Percentiles rank a stretch among this genome's conserved stretches.
Evolutionary conservation across 768 basidiomycete species (phyloP).

Genomic region (Amanita pallidorosea): DNA sequence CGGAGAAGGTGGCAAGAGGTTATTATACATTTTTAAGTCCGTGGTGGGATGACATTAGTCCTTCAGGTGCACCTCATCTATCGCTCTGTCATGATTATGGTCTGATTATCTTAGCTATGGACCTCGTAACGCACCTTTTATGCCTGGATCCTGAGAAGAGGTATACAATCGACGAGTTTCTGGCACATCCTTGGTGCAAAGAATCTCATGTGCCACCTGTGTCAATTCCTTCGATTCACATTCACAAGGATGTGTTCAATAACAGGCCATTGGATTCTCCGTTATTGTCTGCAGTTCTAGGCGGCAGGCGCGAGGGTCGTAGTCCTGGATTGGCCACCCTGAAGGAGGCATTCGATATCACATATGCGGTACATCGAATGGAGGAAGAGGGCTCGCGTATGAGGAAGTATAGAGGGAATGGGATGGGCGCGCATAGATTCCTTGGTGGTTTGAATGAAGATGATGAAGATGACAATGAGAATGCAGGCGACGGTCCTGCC

Average conservation of each 20-base stretch:
- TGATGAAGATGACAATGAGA: constrained; percentile 52
- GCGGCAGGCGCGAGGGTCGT: constrained; percentile 65
- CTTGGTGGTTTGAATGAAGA: constrained; percentile 87
- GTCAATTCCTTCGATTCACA: constrained; percentile 46
- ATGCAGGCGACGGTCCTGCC: constrained; percentile 13
- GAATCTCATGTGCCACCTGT: constrained; percentile 52
- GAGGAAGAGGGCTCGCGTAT: constrained; percentile 93
- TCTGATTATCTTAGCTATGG: constrained; percentile 55
- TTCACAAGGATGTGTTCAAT: constrained; percentile 20
- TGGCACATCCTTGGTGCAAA: constrained; percentile 93
- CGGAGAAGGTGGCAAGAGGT: constrained; percentile 95
- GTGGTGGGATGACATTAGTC: constrained; percentile 97
- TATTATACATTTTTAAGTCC: constrained; percentile 98
- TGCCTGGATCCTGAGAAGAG: constrained; percentile 94
- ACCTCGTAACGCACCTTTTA: constrained; percentile 87
- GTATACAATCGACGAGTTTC: constrained; percentile 97
- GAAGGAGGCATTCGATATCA: constrained; percentile 98
- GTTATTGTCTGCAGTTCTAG: constrained; percentile 69
- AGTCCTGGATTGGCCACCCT: constrained; percentile 90
- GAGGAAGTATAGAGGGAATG: constrained; percentile 73
- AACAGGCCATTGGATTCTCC: constrained; percentile 76
- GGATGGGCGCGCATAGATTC: constrained; percentile 69
- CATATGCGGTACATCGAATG: constrained; percentile 98
- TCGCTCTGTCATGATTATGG: not conserved
- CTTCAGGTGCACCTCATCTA: constrained; percentile 41